Conservation (phyloP, 805 yeast species). For the Metschnikowia arizonensis region DNA sequence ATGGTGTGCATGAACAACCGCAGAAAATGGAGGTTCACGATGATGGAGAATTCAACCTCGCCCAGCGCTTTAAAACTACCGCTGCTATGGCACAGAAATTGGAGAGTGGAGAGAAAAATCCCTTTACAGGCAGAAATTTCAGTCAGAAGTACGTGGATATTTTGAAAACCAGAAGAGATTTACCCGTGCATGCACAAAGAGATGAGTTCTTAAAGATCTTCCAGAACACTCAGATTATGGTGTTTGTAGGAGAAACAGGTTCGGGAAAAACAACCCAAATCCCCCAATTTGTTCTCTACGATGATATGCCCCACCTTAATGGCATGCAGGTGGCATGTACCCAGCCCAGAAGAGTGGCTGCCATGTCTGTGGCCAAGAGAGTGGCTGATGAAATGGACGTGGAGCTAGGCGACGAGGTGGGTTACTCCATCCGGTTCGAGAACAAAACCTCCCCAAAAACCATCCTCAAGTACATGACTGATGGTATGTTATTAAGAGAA, state of each 20-base stretch:
- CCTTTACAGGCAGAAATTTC: conserved; percentile 70
- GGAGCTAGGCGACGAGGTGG: conserved; percentile 86
- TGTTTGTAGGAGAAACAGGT: conserved; percentile 98
- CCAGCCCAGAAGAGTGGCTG: conserved; percentile 96
- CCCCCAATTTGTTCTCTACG: conserved; percentile 90
- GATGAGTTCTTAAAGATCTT: conserved; percentile 80
- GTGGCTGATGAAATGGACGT: conserved; percentile 98
- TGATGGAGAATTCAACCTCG: conserved; percentile 57
- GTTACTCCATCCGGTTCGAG: conserved; percentile 92
- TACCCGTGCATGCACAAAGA: conserved; percentile 94
- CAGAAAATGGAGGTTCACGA: conserved; percentile 51
- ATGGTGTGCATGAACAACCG: conserved; percentile 41
- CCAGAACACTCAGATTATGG: conserved; percentile 90
- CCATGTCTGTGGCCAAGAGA: conserved; percentile 96
- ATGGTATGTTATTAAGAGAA: conserved; percentile 95
- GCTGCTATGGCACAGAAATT: conserved; percentile 56
- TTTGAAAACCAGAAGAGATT: conserved; percentile 69
- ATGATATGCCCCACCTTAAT: conserved; percentile 83
- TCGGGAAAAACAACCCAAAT: conserved; percentile 98
- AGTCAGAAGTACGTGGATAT: conserved; percentile 71
- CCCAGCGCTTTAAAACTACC: conserved; percentile 61
- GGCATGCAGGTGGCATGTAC: conserved; percentile 94
- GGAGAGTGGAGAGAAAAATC: conserved; percentile 60
- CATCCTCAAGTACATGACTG: conserved; percentile 92
- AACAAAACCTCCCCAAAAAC: conserved; percentile 80